Base-by-base conservation (phyloP, 2,329 filamentous ascomycete genomes). In the Aureobasidium mangrovei region DNA sequence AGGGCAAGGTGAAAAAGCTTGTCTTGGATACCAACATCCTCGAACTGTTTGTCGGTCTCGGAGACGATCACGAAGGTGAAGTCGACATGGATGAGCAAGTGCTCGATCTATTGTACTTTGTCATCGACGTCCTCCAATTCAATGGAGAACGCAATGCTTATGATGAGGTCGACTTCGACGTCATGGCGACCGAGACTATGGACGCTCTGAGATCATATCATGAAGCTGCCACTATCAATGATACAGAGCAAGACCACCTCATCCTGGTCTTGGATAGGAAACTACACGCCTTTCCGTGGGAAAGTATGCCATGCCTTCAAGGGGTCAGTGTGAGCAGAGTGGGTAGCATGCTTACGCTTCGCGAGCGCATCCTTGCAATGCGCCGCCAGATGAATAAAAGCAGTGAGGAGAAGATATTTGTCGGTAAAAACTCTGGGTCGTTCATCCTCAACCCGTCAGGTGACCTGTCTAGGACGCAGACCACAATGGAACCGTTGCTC, bases 131-230 rank as follows among this genome's bases (percentile, higher is more conserved):
- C 49, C 76, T 98, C 2, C 93, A 97, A 67, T 97, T 98, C 69
- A 88, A 95, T 62, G 93, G 93, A 12, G 94, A 98, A 71, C 81
- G 84, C 45, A 98, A 97, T 65, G 93, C 94, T 0, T 96, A 96
- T 69, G 93, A 98, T 62, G 93, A 98, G 71, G 88, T 98, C 59
- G 91, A 97, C 69, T 95, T 97, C 65, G 93, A 98, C 61, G 74
- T 78, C 44, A 94, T 98, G 81, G 83, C 91, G 4, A 78, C 97
- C 38, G 90, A 95, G 62, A 88, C 88, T 0, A 79, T 89, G 38
- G 91, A 96, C 69, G 88, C 90, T 2, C 73, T 98, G 28, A 81
- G 84, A 47, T 79, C 82, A 0, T 96, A 96, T 65, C 84, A 95
- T 63, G 76, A 77, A 53, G 70, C 69, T 27, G 67, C 64, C 4